These are phyloP conservation scores for Mucor irregularis DNA, from an alignment of 371 early-diverging fungal genomes.

Conservation along the genomic window DNA sequence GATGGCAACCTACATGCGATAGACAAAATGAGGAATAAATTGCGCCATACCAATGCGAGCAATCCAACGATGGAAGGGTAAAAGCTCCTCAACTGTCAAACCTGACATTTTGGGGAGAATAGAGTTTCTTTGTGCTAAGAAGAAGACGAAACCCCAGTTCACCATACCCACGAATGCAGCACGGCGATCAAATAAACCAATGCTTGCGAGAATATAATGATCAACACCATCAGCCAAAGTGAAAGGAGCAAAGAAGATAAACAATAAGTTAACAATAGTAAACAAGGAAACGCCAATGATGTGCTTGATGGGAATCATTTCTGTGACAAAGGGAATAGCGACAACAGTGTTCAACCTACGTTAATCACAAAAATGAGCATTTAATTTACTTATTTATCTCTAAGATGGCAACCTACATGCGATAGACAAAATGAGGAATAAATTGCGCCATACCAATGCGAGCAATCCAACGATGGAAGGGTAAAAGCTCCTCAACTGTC, in stretches of 20 bases:
- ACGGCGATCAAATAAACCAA: constrained; percentile 44
- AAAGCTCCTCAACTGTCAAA: constrained; percentile 40
- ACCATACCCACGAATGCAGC: constrained; percentile 47
- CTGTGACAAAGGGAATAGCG: constrained; percentile 41
- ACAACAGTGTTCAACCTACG: constrained; percentile 19
- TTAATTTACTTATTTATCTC: no score
- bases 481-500: constrained; percentile 44
- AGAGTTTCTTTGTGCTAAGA: constrained; percentile 46
- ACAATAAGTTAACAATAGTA: constrained; percentile 32
- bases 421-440: constrained; percentile 44
- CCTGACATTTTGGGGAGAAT: constrained; percentile 44
- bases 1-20: constrained; percentile 43
- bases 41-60: constrained; percentile 46
- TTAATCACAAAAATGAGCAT: no score
- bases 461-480: constrained; percentile 50
- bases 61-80: constrained; percentile 51
- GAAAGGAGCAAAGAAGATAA: constrained; percentile 36
- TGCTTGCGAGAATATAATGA: constrained; percentile 14
- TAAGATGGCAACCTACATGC: constrained; percentile 42
- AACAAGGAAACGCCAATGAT: constrained; percentile 36
- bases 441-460: constrained; percentile 45
- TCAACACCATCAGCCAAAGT: constrained; percentile 3
- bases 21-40: constrained; percentile 44
- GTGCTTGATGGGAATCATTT: constrained; percentile 42
- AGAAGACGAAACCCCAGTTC: constrained; percentile 50